These are phyloP conservation scores for Vaccinium vitisidaea DNA, from an alignment of 148 eudicot species.

Conservation along the genomic window DNA sequence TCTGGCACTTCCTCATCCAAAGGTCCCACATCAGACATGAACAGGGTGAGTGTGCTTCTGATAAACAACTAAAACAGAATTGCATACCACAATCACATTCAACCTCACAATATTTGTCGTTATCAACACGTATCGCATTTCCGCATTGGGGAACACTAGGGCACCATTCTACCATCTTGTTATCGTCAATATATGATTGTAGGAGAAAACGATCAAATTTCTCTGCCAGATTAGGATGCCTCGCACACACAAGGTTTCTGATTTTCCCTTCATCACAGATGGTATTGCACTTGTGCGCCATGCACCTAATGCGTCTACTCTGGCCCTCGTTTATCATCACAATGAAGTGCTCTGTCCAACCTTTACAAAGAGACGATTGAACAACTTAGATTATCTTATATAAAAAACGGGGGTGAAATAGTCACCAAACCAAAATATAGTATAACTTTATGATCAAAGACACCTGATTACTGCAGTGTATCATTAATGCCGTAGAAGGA, in stretches of 20 bases:
- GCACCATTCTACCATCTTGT: constrained; percentile 74
- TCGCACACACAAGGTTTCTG: constrained; percentile 46
- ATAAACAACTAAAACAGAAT: constrained; percentile 66
- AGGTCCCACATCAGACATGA: constrained; percentile 77
- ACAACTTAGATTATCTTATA: background rate
- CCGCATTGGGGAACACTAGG: constrained; percentile 82
- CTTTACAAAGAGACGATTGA: constrained; percentile 27
- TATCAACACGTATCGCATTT: constrained; percentile 65
- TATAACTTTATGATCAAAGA: background rate
- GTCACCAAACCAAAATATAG: background rate
- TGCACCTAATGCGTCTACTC: constrained; percentile 67
- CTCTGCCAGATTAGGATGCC: constrained; percentile 47
- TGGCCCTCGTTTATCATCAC: constrained; percentile 71
- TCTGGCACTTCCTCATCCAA: constrained; percentile 62
- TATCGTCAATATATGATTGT: constrained; percentile 77
- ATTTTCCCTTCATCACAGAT: constrained; percentile 66
- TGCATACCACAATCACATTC: constrained; percentile 70
- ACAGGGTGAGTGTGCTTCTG: constrained; percentile 79
- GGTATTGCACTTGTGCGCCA: constrained; percentile 68
- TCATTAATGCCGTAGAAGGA: background rate
- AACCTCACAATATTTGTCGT: constrained; percentile 59
- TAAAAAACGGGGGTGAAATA: background rate
- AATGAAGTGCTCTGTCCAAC: constrained; percentile 78
- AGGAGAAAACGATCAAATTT: constrained; percentile 70
- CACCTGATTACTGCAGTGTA: background rate